A percentile compares a stretch with the other conserved stretches of the same genome.
Evolutionary conservation across 2,329 filamentous ascomycete genomes (phyloP).

Genomic region (Penicillium sp.): DNA sequence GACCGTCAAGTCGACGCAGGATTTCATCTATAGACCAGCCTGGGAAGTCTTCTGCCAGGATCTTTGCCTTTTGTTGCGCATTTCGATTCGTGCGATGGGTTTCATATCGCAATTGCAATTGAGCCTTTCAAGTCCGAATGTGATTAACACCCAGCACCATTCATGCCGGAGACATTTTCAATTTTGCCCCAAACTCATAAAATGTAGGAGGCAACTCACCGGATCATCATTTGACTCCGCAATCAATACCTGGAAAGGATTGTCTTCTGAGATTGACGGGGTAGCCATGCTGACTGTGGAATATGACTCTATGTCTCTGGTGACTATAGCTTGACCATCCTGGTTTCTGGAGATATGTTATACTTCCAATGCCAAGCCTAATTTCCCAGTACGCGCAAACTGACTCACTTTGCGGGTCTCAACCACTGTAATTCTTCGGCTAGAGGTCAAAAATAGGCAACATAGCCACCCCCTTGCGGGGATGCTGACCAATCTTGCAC

Average conservation of each 20-base stretch:
- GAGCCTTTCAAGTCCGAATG: slow-evolving; percentile 25
- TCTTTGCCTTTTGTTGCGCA: slow-evolving; percentile 73
- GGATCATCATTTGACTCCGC: slow-evolving; percentile 21
- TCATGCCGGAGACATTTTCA: not conserved
- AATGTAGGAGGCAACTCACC: slow-evolving; percentile 7
- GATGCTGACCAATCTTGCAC: slow-evolving; percentile 5
- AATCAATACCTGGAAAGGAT: slow-evolving; percentile 29
- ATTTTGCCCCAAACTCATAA: not conserved
- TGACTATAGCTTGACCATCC: not conserved
- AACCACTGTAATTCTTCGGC: not conserved
- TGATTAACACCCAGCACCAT: not conserved
- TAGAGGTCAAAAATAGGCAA: not conserved
- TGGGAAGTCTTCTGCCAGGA: slow-evolving; percentile 67
- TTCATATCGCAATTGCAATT: slow-evolving; percentile 73
- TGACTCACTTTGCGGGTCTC: slow-evolving; percentile 7
- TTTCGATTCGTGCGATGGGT: slow-evolving; percentile 76
- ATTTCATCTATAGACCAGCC: slow-evolving; percentile 77
- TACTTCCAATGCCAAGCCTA: slow-evolving; percentile 5
- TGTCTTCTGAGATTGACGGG: slow-evolving; percentile 24
- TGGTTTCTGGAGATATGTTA: not conserved
- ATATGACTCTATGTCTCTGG: not conserved
- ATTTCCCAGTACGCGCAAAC: slow-evolving; percentile 4
- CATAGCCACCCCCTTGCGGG: slow-evolving; percentile 9
- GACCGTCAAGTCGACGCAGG: slow-evolving; percentile 70
- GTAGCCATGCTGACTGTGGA: slow-evolving; percentile 2